phyloP scores from a whole-genome alignment of 768 basidiomycete species.

The Mycena epipterygia region DNA sequence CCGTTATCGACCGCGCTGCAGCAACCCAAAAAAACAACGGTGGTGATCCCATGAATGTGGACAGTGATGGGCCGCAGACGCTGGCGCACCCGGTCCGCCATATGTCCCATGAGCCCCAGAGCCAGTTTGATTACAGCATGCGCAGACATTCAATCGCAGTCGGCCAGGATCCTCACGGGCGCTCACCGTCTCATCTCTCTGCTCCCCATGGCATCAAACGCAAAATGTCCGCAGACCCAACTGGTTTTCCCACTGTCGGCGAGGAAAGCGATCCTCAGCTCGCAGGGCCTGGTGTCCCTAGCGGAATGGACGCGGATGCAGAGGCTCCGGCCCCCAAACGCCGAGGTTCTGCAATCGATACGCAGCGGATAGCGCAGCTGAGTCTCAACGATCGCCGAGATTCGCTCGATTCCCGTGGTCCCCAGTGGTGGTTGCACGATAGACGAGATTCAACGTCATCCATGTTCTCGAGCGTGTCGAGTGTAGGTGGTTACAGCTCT shows the following conservation, averaged over 20 bases:
- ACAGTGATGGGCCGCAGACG: constrained; percentile 49
- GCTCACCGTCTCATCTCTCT: constrained; percentile 50
- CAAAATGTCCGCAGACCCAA: constrained; percentile 84
- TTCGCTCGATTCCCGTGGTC: constrained; percentile 76
- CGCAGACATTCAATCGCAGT: constrained; percentile 80
- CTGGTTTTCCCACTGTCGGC: constrained; percentile 61
- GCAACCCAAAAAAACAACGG: constrained; percentile 48
- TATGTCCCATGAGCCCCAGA: constrained; percentile 55
- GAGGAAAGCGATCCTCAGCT: constrained; percentile 79
- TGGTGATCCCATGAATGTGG: constrained; percentile 55
- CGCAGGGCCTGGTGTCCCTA: constrained; percentile 76
- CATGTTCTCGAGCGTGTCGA: constrained; percentile 73
- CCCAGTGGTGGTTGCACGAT: constrained; percentile 74
- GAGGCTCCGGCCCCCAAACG: constrained; percentile 85
- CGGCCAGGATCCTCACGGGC: constrained; percentile 62
- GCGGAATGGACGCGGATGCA: constrained; percentile 67
- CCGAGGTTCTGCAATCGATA: constrained; percentile 87
- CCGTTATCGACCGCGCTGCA: constrained; percentile 35
- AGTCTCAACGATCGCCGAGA: constrained; percentile 84
- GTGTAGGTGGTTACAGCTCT: constrained; percentile 64
- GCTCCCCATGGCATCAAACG: constrained; percentile 79
- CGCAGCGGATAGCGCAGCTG: constrained; percentile 80
- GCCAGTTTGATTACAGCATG: constrained; percentile 76
- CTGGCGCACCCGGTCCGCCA: constrained; percentile 42
- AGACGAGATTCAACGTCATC: constrained; percentile 83